Evolutionary conservation across 306 rosid species (phyloP).

Genomic region (Luffa acutangula): DNA sequence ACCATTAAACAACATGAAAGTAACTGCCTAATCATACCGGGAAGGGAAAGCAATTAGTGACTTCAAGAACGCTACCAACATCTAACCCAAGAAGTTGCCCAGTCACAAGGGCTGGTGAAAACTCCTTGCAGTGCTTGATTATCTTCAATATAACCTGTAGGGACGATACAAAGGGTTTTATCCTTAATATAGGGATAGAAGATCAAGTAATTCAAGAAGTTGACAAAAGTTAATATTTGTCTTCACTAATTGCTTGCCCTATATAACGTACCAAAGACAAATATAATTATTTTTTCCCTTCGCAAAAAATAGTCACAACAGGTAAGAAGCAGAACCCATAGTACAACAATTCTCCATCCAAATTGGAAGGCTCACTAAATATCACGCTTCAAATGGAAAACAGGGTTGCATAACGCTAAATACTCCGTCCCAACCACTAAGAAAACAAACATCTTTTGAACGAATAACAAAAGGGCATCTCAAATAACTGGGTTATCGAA

Average conservation of each 20-base stretch:
- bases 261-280: background rate
- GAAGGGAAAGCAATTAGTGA: constrained; percentile 93
- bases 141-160: constrained; percentile 80
- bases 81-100: constrained; percentile 97
- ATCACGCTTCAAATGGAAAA: background rate
- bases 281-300: background rate
- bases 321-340: background rate
- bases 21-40: constrained; percentile 39
- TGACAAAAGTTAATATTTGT: background rate
- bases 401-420: background rate
- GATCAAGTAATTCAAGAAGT: background rate
- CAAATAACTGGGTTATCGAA: background rate
- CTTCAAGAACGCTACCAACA: constrained; percentile 98
- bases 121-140: constrained; percentile 95
- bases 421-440: background rate
- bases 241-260: background rate
- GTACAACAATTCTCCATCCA: background rate
- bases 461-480: background rate
- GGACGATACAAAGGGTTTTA: background rate
- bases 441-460: background rate
- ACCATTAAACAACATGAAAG: background rate
- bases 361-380: background rate
- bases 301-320: background rate
- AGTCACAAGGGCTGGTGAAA: constrained; percentile 82
- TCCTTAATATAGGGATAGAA: background rate